Base-by-base conservation (phyloP, 192 early-diverging fungal species). In the Umbelopsis sp. region DNA sequence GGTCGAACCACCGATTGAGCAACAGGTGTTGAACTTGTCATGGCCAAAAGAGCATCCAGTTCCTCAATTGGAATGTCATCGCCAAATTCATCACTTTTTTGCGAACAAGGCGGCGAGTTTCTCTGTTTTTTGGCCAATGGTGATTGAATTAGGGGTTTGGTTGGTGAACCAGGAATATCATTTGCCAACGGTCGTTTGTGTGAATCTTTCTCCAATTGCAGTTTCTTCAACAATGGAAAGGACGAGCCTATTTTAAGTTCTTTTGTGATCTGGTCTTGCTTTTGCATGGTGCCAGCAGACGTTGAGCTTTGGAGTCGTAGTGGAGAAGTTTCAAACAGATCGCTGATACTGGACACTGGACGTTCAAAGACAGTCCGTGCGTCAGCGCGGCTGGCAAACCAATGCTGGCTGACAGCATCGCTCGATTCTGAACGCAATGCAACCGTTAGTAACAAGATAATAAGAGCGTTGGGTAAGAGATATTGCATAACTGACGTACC, bases 11-110 rank as follows among this genome's bases (percentile, higher is more conserved):
- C 22, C 46, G 46, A 18, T 21, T 48, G 27, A 22, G 23, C 16
- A 35, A 48, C 25, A 46, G 25, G 23, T 12, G 46, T 44, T 12
- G 9, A 6, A 10, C 12, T 11, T 27, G 46, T 16, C 8, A 50
- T 33, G 16, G 50, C 44, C 16, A 68, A 20, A 0, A 72, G 18
- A 20, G 33, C 35, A 6, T 76, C 66, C 16, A 77, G 15, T 12
- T 69, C 66, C 16, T 72, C 75, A 6, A 72, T 21, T 10, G 58
- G 67, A 33, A 77, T 33, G 46, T 77, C 75, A 10, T 77, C 71
- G 4, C 70, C 75, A 73, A 77, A 77, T 1, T 61, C 55, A 35
- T 61, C 55, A 33, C 16, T 18, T 18, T 61, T 16, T 35, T 61
- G 55, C 11, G 55, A 61, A 30, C 3, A 35, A 2, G 18, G 18